Base-by-base conservation (phyloP, 164 flowering plant species). In the Vitis rupestris region DNA sequence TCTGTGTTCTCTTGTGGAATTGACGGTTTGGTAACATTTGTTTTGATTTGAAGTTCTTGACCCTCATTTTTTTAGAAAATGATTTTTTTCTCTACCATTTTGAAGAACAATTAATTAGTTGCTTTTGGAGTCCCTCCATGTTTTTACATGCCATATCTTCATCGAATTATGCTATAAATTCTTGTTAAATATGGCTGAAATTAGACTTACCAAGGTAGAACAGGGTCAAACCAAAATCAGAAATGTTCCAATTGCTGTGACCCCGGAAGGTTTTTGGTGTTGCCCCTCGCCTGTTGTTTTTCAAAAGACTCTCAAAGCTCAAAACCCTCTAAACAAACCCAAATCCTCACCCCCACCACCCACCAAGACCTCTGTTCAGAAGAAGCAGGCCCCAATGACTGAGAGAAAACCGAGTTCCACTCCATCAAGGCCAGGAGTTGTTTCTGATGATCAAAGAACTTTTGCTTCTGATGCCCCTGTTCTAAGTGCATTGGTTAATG, bases 221-320 rank as follows among this genome's bases (percentile, higher is more conserved):
- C 88, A 88, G 66, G 90, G 90, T 15, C 91, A 89, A 62, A 78
- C 92, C 60, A 91, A 88, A 79, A 89, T 93, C 59, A 82, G 85
- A 74, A 96, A 84, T 75, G 99, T 92, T 37, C 99, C 99, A 17
- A 91, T 96, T 73, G 99, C 99, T 55, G 98, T 96, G 27, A 96
- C 99, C 12, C 98, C 98, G 37, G 99, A 96, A 77, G 99, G 99
- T 49, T 96, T 96, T 67, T 96, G 98, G 99, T 96, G 99, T 71
- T 96, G 99, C 68, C 98, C 99, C 10, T 86, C 98, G 50, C 98
- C 96, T 49, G 91, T 80, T 64, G 90, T 76, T 55, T 90, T 96
- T 70, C 99, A 90, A 63, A 93, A 87, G 86, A 83, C 80, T 54
- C 76, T 82, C 29, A 92, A 87, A 81, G 66, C 86, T n/a, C 97